A percentile compares a stretch with the other conserved stretches of the same genome.
phyloP scores from a whole-genome alignment of 345 rosid species.

The Camelina laxa region DNA sequence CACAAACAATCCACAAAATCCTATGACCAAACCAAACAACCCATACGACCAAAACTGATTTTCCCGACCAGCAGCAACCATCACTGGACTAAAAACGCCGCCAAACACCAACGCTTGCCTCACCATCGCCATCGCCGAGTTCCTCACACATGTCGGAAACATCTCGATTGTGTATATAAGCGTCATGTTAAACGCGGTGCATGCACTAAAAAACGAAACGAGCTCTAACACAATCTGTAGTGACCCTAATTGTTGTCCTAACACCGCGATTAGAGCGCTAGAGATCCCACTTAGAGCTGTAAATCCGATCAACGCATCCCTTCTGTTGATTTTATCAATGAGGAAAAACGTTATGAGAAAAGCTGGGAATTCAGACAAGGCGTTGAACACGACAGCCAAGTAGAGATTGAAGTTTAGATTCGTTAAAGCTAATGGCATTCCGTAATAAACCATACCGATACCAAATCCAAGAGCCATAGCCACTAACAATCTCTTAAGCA shows the following conservation, averaged over 20 bases:
- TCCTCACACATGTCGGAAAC: conserved; percentile 65
- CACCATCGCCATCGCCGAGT: conserved; percentile 66
- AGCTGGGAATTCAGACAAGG: conserved; percentile 65
- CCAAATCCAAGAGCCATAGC: conserved; percentile 57
- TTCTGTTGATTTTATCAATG: conserved; percentile 52
- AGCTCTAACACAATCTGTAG: conserved; percentile 60
- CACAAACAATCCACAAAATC: conserved; percentile 54
- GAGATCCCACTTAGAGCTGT: conserved; percentile 51
- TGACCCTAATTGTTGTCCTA: conserved; percentile 30
- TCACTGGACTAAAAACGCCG: conserved; percentile 56
- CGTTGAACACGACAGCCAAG: conserved; percentile 61
- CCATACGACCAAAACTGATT: conserved; percentile 51
- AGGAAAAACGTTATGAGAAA: conserved; percentile 53
- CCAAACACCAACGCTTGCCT: conserved; percentile 62
- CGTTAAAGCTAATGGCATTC: conserved; percentile 66
- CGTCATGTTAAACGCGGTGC: conserved; percentile 48
- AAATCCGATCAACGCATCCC: conserved; percentile 48
- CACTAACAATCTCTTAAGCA: conserved; percentile 44
- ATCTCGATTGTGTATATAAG: conserved; percentile 60
- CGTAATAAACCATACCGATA: conserved; percentile 65
- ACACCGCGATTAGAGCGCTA: conserved; percentile 41
- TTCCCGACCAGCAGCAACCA: conserved; percentile 58
- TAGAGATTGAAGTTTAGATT: conserved; percentile 63
- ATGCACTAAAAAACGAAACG: conserved; percentile 59
- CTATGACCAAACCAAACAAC: conserved; percentile 62